Base-by-base conservation (phyloP, 192 early-diverging fungal genomes). In the Coemansia pectinata region DNA sequence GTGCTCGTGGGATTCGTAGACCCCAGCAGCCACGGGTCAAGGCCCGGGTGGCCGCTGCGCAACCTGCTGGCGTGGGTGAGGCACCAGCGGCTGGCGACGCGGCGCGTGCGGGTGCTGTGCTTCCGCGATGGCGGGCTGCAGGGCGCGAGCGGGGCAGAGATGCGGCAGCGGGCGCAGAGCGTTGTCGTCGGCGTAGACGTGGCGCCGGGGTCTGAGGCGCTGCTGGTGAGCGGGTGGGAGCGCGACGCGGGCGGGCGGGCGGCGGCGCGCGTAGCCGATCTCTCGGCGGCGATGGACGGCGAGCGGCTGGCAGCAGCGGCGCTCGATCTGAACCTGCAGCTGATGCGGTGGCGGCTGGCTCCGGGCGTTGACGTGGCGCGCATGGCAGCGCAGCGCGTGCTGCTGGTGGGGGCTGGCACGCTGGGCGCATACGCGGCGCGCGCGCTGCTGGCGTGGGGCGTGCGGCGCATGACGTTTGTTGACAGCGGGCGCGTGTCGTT, bases 291-390 rank as follows among this genome's bases (percentile, higher is more conserved):
- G 21, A 97, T 99, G 97, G 93, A 97, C 66, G 96, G 96, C 4
- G 69, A 61, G 39, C 83, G 91, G 57, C 83, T 98, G 62, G 94
- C 95, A 1, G 91, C 91, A 48, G 92, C 95, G 0, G 92, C 97
- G 2, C 92, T 99, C 17, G 93, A 95, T 66, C 77, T 99, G 41
- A 99, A 99, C 71, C 86, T 99, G 53, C 95, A 97, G 68, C 85
- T 99, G 50, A 99, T 99, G 97, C 88, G 94, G 45, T 99, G 97
- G 97, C 86, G 97, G 12, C 83, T 97, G 42, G 80, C 97, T 23
- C 97, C 96, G 12, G 77, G 85, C 8, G 71, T 99, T 19, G 77
- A 95, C 29, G 86, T 99, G 42, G 94, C 92, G 67, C 89, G 86
- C 48, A 90, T 99, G 15, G 83, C 89, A 7, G 67, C 70, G 5